phyloP scores from a whole-genome alignment of 78 protist genomes.

The slime mould (Dictyostelium discoideum) region dicty_2.7 NC_007089.4:2710501-2711000 shows the following conservation, averaged over 20 bases:
- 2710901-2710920: background rate
- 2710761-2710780: conserved; percentile 41
- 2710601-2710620: no score
- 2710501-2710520: conserved; percentile 22
- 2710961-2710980: conserved; percentile 10
- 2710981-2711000: background rate
- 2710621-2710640: background rate
- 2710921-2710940: background rate
- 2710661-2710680: background rate
- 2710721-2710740: background rate
- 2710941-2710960: background rate
- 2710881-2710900: background rate
- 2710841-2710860: background rate
- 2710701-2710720: background rate
- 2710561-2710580: conserved; percentile 29
- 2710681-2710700: background rate
- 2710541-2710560: conserved; percentile 58
- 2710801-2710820: conserved; percentile 10
- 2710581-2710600: background rate
- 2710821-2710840: background rate
- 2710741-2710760: background rate
- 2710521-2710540: conserved; percentile 52
- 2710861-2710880: background rate
- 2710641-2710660: background rate
- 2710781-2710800: conserved; percentile 2